Conservation (phyloP, 2,329 filamentous ascomycete genomes). For the Alternaria brassicicola region DNA sequence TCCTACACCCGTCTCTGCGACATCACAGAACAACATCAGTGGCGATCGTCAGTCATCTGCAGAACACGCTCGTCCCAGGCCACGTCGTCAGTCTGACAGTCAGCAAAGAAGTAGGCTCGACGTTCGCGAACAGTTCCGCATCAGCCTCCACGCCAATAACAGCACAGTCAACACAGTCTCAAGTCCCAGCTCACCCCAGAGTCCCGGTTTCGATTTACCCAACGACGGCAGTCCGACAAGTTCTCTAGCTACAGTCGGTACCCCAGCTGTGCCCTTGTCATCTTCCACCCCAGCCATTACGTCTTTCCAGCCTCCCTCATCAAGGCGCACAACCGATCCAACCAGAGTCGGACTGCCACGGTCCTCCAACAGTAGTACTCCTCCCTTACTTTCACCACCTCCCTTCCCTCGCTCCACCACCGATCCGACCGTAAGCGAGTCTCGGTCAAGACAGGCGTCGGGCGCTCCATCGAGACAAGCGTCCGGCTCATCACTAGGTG, state of each 20-base stretch:
- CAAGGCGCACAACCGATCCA: slow-evolving; percentile 44
- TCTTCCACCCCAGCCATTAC: slow-evolving; percentile 22
- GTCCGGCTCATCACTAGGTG: slow-evolving; percentile 16
- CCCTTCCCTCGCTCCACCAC: slow-evolving; percentile 39
- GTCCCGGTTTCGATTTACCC: slow-evolving; percentile 34
- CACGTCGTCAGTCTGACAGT: slow-evolving; percentile 49
- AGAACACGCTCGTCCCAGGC: slow-evolving; percentile 26
- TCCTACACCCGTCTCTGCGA: slow-evolving; percentile 34
- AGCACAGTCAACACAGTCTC: slow-evolving; percentile 27
- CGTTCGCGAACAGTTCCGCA: slow-evolving; percentile 42
- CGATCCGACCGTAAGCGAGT: slow-evolving; percentile 29
- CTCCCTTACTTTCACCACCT: slow-evolving; percentile 30
- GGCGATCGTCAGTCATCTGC: slow-evolving; percentile 44
- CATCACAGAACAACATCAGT: slow-evolving; percentile 63
- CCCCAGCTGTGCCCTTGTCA: slow-evolving; percentile 27
- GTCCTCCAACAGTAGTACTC: slow-evolving; percentile 33
- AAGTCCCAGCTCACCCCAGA: slow-evolving; percentile 38
- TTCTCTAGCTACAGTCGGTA: slow-evolving; percentile 31
- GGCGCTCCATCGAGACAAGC: slow-evolving; percentile 21
- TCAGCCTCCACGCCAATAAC: slow-evolving; percentile 26
- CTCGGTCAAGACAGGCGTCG: slow-evolving; percentile 25
- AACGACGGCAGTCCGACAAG: slow-evolving; percentile 37
- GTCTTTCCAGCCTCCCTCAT: slow-evolving; percentile 26
- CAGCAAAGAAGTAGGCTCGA: slow-evolving; percentile 54
- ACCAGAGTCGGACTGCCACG: slow-evolving; percentile 26